These are phyloP conservation scores for Phytophthora capsici DNA, from an alignment of 352 stramenopile genomes.

Conservation along the genomic window DNA sequence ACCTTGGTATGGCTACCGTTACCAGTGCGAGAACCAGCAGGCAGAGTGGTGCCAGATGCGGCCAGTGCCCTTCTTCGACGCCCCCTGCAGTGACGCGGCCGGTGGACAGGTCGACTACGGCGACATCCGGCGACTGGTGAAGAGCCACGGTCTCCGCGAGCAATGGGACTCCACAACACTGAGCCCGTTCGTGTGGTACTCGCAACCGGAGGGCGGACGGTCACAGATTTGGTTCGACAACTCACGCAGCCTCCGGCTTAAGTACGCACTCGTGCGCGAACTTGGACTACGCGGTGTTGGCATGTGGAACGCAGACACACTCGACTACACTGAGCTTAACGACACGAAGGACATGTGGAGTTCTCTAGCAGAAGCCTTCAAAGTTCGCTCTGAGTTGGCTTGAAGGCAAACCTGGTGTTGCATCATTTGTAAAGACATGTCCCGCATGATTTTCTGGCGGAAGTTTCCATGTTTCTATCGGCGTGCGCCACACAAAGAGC, in stretches of 20 bases:
- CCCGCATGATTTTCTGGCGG: slow-evolving; percentile 28
- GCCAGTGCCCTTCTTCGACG: slow-evolving; percentile 67
- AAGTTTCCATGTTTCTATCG: slow-evolving; percentile 39
- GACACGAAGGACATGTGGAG: slow-evolving; percentile 67
- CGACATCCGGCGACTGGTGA: slow-evolving; percentile 50
- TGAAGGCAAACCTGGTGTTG: slow-evolving; percentile 2
- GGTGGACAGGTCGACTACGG: slow-evolving; percentile 70
- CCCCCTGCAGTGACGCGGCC: slow-evolving; percentile 79
- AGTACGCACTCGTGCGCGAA: slow-evolving; percentile 60
- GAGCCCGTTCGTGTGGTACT: slow-evolving; percentile 56
- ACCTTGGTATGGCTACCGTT: slow-evolving; percentile 93
- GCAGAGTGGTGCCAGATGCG: slow-evolving; percentile 18
- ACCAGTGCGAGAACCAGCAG: slow-evolving; percentile 55
- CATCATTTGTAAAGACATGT: slow-evolving; percentile 24
- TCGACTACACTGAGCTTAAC: slow-evolving; percentile 60
- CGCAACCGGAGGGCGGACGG: slow-evolving; percentile 8
- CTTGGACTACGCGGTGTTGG: slow-evolving; percentile 65
- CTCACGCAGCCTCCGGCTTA: slow-evolving; percentile 55
- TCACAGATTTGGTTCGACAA: slow-evolving; percentile 84
- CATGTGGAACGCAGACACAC: slow-evolving; percentile 86
- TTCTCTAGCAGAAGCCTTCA: slow-evolving; percentile 44
- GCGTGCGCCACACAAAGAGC: slow-evolving; percentile 5
- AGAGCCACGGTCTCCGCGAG: slow-evolving; percentile 26
- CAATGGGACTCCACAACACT: slow-evolving; percentile 66
- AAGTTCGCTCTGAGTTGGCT: too few relatives aligned